Evolutionary conservation across 2,329 filamentous ascomycete species (phyloP).

Genomic region (Phialophora expanda): DNA sequence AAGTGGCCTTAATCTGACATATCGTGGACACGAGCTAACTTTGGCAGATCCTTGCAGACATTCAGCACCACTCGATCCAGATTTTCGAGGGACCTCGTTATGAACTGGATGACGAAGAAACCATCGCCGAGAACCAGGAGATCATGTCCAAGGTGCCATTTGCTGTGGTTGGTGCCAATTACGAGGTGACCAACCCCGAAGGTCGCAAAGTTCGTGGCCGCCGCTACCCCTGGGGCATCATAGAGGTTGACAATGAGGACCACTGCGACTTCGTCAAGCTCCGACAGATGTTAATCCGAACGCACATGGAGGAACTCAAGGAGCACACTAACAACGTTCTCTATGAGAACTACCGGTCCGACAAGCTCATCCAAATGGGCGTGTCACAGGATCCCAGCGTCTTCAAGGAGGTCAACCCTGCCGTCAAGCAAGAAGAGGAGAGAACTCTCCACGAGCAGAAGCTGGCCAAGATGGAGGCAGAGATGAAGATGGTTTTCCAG

Average conservation of each 20-base stretch:
- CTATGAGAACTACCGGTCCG: constrained; percentile 99
- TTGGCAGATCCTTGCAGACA: constrained; percentile 87
- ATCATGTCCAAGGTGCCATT: constrained; percentile 99
- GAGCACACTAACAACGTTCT: constrained; percentile 99
- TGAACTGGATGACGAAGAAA: constrained; percentile 98
- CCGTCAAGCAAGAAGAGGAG: constrained; percentile 99
- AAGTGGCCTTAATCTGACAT: constrained; percentile 51
- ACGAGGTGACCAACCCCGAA: constrained; percentile 87
- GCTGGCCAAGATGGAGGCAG: constrained; percentile 99
- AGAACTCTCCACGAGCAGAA: constrained; percentile 98
- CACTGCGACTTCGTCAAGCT: constrained; percentile 99
- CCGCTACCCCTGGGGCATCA: constrained; percentile 96
- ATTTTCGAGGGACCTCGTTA: constrained; percentile 99
- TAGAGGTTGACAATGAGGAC: constrained; percentile 99
- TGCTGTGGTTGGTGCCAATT: constrained; percentile 94
- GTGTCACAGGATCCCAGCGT: constrained; percentile 98
- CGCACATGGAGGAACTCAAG: constrained; percentile 99
- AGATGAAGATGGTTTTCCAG: constrained; percentile 99
- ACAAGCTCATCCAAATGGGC: constrained; percentile 98
- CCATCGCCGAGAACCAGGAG: constrained; percentile 99
- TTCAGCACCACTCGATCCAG: constrained; percentile 95
- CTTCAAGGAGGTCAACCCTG: constrained; percentile 99
- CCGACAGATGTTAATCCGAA: constrained; percentile 99
- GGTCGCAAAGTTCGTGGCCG: constrained; percentile 95
- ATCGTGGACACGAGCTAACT: constrained; percentile 39